Evolutionary conservation across 2,329 filamentous ascomycete species (phyloP).

Genomic region (Exophiala sideris): DNA sequence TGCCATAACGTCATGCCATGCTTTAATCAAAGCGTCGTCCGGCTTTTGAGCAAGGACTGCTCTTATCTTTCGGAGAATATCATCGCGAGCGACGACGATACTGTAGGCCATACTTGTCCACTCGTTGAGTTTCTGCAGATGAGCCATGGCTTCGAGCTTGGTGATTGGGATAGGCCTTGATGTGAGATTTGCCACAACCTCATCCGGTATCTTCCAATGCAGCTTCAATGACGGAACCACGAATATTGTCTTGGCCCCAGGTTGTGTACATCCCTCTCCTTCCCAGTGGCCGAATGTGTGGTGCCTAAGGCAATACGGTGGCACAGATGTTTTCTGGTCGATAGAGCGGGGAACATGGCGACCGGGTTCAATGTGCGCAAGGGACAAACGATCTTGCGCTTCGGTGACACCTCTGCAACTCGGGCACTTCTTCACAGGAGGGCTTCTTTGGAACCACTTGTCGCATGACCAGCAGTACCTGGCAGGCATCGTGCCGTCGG

Average conservation of each 20-base stretch:
- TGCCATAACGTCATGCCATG: not conserved
- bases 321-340: not conserved
- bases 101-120: not conserved
- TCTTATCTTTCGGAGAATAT: not conserved
- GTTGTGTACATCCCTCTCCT: not conserved
- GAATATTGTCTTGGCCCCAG: not conserved
- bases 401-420: not conserved
- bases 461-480: not conserved
- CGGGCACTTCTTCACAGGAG: not conserved
- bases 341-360: not conserved
- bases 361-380: not conserved
- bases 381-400: not conserved
- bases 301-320: not conserved
- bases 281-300: not conserved
- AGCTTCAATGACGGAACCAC: not conserved
- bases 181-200: not conserved
- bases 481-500: not conserved
- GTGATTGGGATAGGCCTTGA: not conserved
- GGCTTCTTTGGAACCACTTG: not conserved
- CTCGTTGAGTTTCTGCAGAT: not conserved
- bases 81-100: not conserved
- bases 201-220: not conserved
- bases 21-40: not conserved
- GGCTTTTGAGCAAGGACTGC: not conserved
- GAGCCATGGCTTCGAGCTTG: not conserved